Evolutionary conservation across 2,329 filamentous ascomycete genomes (phyloP).

Genomic region (Colletotrichum tanaceti): DNA sequence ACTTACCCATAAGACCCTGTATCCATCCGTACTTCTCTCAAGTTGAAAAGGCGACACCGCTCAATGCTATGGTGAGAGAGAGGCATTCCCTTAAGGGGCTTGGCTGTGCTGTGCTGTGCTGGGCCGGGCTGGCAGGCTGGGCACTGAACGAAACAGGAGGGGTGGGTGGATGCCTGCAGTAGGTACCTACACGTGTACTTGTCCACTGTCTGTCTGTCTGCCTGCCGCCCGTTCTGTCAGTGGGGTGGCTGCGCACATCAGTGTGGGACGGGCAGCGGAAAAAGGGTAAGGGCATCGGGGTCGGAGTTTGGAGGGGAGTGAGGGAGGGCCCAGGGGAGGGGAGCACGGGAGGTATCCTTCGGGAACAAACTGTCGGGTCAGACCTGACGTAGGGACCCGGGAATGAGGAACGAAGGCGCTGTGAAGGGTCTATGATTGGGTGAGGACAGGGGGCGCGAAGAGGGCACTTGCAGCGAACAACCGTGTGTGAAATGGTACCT

Average conservation of each 20-base stretch:
- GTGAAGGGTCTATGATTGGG: constrained; percentile 25
- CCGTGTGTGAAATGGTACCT: too few species aligned
- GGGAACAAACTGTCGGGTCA: constrained; percentile 41
- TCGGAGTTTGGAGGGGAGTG: constrained; percentile 4
- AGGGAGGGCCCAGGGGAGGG: too few species aligned
- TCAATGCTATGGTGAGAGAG: too few species aligned
- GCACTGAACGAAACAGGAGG: constrained; percentile 8
- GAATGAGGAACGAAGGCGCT: constrained; percentile 40
- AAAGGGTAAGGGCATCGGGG: constrained; percentile 15
- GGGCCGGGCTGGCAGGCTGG: too few species aligned
- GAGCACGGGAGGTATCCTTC: constrained; percentile 39
- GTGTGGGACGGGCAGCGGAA: constrained; percentile 29
- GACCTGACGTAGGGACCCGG: constrained; percentile 38
- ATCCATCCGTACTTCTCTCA: too few species aligned
- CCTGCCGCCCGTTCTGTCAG: constrained; percentile 16
- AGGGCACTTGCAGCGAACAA: background rate
- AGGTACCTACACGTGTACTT: too few species aligned
- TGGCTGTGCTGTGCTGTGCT: too few species aligned
- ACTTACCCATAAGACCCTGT: too few species aligned
- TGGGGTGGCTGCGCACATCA: constrained; percentile 35
- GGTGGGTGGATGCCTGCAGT: too few species aligned
- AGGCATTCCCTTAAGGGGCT: too few species aligned
- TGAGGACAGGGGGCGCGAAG: background rate
- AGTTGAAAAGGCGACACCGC: too few species aligned
- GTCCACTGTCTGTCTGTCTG: background rate